Base-by-base conservation (phyloP, 345 rosid species). In the Arabis alpina region DNA sequence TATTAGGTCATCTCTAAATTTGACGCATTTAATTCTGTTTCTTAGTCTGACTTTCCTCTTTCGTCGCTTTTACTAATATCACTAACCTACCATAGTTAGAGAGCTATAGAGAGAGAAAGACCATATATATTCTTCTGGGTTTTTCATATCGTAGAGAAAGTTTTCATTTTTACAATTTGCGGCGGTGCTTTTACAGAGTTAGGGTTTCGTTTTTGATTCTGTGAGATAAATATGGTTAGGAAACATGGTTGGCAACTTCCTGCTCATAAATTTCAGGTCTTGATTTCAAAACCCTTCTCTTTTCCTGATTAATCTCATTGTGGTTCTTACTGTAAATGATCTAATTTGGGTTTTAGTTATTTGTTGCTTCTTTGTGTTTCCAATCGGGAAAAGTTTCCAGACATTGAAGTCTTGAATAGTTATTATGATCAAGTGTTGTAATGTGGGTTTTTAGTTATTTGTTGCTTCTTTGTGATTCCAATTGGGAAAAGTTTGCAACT, bases 171-270 rank as follows among this genome's bases (percentile, higher is more conserved):
- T 56, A 39, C 65, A 45, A 65, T 64, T 58, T 24, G 24, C 62
- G 54, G 59, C 74, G 47, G 49, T 67, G 61, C 10, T 47, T 59
- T 51, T 23, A 1, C 15, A 12, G 64, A 23, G 23, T 60, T 74
- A 81, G 84, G 76, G 82, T 76, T 81, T 76, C n/a, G 24, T 14
- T 68, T 75, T 62, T 49, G 69, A 52, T 58, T 66, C 76, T 51
- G 54, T 16, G 7, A 19, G 53, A 25, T 70, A 19, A 83, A 40
- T 48, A 91, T 93, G 98, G 93, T 78, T 87, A 87, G 98, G 80
- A 91, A 87, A 77, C 97, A 93, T 80, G 98, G 98, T 58, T 93
- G 97, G 98, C 93, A 93, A 71, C 84, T 93, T 7, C 98, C 98
- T 16, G 98, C 98, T 10, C 98, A 93, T 76, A 88, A 92, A 50